phyloP scores from a whole-genome alignment of 169 alveolate species.

The Plasmodium fragile region DNA sequence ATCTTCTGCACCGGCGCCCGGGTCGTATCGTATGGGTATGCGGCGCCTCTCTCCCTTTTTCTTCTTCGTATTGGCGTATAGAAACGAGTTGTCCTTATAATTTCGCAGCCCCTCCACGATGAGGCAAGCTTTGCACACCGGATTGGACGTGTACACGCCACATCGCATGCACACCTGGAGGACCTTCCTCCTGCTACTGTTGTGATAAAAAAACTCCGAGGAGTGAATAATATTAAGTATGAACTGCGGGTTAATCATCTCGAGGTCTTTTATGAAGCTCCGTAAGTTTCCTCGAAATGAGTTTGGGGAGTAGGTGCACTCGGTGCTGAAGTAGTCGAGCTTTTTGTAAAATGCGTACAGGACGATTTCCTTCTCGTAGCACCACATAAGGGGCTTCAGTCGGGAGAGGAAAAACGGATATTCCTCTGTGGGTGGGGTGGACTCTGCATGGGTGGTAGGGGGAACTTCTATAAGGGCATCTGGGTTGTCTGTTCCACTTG shows the following conservation, averaged over 20 bases:
- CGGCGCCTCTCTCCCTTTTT: not conserved
- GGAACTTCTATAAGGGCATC: not conserved
- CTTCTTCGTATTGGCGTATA: conserved; percentile 45
- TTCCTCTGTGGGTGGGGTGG: not conserved
- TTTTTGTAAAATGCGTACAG: conserved; percentile 96
- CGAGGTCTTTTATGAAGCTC: conserved; percentile 93
- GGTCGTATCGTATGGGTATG: conserved; percentile 44
- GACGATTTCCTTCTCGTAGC: conserved; percentile 97
- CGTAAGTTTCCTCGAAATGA: conserved; percentile 98
- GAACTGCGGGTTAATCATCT: conserved; percentile 84
- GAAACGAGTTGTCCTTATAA: conserved; percentile 69
- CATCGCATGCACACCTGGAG: conserved; percentile 28
- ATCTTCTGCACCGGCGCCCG: not conserved
- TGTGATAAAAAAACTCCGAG: conserved; percentile 77
- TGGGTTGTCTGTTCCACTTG: not conserved
- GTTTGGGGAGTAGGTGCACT: conserved; percentile 97
- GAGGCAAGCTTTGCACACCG: conserved; percentile 65
- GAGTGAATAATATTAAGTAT: conserved; percentile 80
- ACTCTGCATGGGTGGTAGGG: not conserved
- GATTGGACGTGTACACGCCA: conserved; percentile 72
- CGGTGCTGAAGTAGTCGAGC: conserved; percentile 96
- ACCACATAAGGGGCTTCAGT: conserved; percentile 95
- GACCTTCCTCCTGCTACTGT: conserved; percentile 33
- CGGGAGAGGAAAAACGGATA: conserved; percentile 86
- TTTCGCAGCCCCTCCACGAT: conserved; percentile 52